Base-by-base conservation (phyloP, 2,329 filamentous ascomycete genomes). In the Pseudocercospora musae region DNA sequence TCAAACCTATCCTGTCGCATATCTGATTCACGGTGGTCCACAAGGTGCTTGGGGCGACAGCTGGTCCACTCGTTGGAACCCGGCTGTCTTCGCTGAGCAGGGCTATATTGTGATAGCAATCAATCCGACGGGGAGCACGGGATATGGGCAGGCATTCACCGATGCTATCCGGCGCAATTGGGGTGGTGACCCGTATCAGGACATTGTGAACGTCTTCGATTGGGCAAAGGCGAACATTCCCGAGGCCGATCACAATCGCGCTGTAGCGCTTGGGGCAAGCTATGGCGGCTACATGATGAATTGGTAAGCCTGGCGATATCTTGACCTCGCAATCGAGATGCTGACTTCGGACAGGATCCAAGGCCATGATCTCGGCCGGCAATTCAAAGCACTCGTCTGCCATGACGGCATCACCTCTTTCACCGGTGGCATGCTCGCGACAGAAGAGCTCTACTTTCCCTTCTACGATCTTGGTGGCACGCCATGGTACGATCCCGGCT, bases 381-480 rank as follows among this genome's bases (percentile, higher is more conserved):
- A 89, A 68, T 96, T 96, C 84, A 91, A 91, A 76, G 91, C 91
- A 0, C 82, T 96, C 6, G 92, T 96, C n/a, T 93, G 89, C 69
- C 72, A 73, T 52, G 71, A 74, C 58, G 72, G 72, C 59, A 69
- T 74, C 33, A 70, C 71, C 15, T 71, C 63, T 44, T 69, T 69
- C 53, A 62, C 66, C 6, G 68, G 69, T n/a, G 66, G 67, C 23
- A 65, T 73, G 62, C 66, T 76, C 23, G 68, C 70, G 0, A 75
- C 74, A 18, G 83, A 85, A 62, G 83, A 85, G 69, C 76, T 83
- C 31, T 85, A 83, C 70, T 85, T 85, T 70, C 81, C 81, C 2
- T 74, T 83, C 23, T 81, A 82, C 65, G 83, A 85, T 59, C 71
- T 85, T 9, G 78, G 79, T 59, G 81, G 81, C 1, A 76, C 78